These are phyloP conservation scores for Sarocladium brachiariae DNA, from an alignment of 2,329 filamentous ascomycete genomes.

Conservation along the genomic window DNA sequence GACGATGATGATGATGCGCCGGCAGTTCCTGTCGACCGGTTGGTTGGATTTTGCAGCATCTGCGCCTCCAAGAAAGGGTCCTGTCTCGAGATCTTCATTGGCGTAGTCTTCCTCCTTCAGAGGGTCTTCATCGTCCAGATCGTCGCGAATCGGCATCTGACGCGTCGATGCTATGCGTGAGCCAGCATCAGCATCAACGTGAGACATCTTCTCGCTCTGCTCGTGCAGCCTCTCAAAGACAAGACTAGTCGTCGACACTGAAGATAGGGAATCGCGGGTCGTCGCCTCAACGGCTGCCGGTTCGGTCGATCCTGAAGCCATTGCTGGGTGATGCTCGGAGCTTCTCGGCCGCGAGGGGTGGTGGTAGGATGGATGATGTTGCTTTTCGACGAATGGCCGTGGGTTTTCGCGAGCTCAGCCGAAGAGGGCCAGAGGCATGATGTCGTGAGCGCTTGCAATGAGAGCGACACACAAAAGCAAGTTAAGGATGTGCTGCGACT, in stretches of 20 bases:
- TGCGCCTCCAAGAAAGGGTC: conserved; percentile 41
- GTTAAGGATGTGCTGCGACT: neutral
- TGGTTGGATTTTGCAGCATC: conserved; percentile 33
- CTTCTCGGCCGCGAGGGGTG: neutral
- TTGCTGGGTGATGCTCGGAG: conserved; percentile 15
- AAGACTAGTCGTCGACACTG: conserved; percentile 75
- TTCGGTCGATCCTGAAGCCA: conserved; percentile 16
- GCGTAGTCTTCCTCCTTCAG: conserved; percentile 22
- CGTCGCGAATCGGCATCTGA: conserved; percentile 23
- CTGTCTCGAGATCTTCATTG: conserved; percentile 38
- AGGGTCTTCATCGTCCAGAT: conserved; percentile 38
- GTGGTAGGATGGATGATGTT: neutral
- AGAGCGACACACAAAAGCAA: neutral
- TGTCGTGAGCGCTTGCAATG: too few species aligned
- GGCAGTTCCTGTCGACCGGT: conserved; percentile 59
- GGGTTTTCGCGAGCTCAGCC: neutral
- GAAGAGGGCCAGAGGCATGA: neutral
- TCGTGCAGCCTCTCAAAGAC: conserved; percentile 72
- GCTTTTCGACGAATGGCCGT: neutral
- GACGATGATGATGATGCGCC: conserved; percentile 55
- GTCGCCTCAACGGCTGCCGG: conserved; percentile 16
- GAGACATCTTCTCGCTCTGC: conserved; percentile 29
- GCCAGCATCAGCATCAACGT: too few species aligned
- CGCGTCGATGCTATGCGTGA: conserved; percentile 8
- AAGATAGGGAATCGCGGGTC: conserved; percentile 59